Base-by-base conservation (phyloP, 345 rosid species). In the Murraya paniculata region DNA sequence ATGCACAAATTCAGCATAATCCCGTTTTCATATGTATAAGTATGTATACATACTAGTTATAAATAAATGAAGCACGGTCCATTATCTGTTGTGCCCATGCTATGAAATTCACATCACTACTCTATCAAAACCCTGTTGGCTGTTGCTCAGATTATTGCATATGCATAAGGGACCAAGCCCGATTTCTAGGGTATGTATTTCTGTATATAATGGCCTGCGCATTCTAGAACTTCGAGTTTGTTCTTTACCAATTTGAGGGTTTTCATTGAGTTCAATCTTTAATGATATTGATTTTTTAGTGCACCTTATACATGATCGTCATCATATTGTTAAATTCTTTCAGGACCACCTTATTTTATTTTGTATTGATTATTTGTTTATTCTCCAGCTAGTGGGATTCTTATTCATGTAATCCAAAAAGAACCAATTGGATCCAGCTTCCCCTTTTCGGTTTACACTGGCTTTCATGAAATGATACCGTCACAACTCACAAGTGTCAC, bases 381-480 rank as follows among this genome's bases (percentile, higher is more conserved):
- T 27, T 25, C n/a, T 62, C 21, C 38, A 21, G 21, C 48, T 38
- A 67, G 31, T 39, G 50, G 27, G 28, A 38, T 67, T 24, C 30
- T 24, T 13, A 67, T 38, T 45, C 50, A 22, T 66, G 28, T n/a
- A 64, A 64, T 30, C 67, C 67, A 48, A 27, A 16, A 33, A 1
- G 55, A 56, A 58, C 53, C 65, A n/a, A 57, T 58, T 58, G 66
- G 28, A 50, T 73, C 39, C 50, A 58, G 50, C 28, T 39, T 0
- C 45, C 67, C 35, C 13, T 14, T 24, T 60, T 27, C 28, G 66
- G 68, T 58, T 73, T 19, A 7, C 77, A 48, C 9, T 41, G 68
- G 27, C 68, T 74, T 74, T 61, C 77, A 27, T 25, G 78, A 75
- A 30, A 64, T 64, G 78, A 64, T 21, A 33, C 69, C 27, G 6